Percentiles rank a stretch among this genome's conserved stretches.
Conservation (phyloP, 148 eudicot genomes). For the Silene uniflora region DNA sequence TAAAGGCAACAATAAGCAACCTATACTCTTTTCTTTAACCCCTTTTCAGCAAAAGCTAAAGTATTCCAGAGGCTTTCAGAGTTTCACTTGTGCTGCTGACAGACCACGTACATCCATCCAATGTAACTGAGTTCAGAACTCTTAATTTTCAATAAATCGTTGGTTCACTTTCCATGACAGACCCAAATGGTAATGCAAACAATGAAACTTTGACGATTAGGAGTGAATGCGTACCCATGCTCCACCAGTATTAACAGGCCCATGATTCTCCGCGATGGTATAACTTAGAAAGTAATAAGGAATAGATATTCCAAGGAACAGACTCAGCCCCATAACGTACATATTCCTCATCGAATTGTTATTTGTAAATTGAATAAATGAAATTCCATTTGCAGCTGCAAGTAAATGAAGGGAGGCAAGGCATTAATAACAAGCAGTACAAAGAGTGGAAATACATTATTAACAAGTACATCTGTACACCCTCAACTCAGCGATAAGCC, state of each 20-base stretch:
- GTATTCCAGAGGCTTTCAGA: too few species aligned
- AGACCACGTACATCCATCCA: too few species aligned
- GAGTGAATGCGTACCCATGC: conserved; percentile 67
- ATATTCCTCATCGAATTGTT: conserved; percentile 81
- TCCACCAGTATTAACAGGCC: conserved; percentile 70
- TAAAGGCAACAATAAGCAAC: too few species aligned
- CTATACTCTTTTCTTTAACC: too few species aligned
- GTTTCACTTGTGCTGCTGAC: too few species aligned
- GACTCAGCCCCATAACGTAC: conserved; percentile 69
- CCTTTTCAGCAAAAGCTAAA: too few species aligned
- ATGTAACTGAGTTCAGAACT: too few species aligned
- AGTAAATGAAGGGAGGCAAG: neutral
- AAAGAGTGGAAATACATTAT: neutral
- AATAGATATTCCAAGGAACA: conserved; percentile 89
- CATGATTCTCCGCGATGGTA: conserved; percentile 42
- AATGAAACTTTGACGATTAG: neutral
- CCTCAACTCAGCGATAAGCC: neutral
- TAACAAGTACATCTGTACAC: neutral
- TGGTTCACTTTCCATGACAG: too few species aligned
- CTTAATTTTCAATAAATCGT: too few species aligned
- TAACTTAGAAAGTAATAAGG: conserved; percentile 76
- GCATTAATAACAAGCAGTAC: neutral
- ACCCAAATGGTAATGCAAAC: too few species aligned
- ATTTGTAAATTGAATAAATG: conserved; percentile 78
- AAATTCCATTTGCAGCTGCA: conserved; percentile 81